phyloP scores from a whole-genome alignment of 2,329 filamentous ascomycete genomes.

The Emergomyces orientalis region DNA sequence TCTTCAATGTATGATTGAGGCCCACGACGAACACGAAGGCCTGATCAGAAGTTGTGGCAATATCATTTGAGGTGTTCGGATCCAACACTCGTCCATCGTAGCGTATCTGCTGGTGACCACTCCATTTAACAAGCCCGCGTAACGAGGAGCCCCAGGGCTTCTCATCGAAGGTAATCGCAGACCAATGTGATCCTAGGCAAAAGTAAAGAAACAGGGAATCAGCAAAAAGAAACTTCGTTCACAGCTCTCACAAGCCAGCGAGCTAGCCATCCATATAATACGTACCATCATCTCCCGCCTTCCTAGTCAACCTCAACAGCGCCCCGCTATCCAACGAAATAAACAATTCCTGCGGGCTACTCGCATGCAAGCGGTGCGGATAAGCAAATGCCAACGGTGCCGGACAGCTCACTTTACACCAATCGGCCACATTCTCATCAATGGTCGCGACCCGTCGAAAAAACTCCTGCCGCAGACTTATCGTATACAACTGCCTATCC shows the following conservation, averaged over 20 bases:
- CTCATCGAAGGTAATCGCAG: constrained; percentile 40
- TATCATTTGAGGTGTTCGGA: constrained; percentile 35
- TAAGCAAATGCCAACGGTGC: constrained; percentile 67
- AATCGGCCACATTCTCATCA: constrained; percentile 64
- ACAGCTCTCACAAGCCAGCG: not conserved
- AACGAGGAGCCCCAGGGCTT: constrained; percentile 41
- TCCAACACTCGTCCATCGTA: constrained; percentile 36
- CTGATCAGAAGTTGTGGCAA: constrained; percentile 38
- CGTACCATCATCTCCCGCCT: constrained; percentile 43
- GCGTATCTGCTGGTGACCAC: constrained; percentile 34
- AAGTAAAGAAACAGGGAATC: constrained; percentile 12
- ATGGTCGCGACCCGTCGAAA: constrained; percentile 62
- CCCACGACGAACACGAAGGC: constrained; percentile 65
- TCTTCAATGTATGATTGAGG: constrained; percentile 76
- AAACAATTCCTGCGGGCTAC: constrained; percentile 63
- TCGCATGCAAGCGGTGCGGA: constrained; percentile 70
- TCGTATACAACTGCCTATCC: constrained; percentile 69
- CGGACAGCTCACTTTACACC: constrained; percentile 65
- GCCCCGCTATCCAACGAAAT: constrained; percentile 51
- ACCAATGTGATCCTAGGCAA: constrained; percentile 33
- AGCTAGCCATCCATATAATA: not conserved
- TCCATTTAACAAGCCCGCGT: constrained; percentile 39
- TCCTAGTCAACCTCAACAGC: constrained; percentile 58
- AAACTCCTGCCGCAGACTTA: constrained; percentile 73
- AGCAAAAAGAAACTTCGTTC: constrained; percentile 8